These are phyloP conservation scores for Sequoiadendron giganteum DNA, from an alignment of 75 land plant genomes.

Conservation along the genomic window DNA sequence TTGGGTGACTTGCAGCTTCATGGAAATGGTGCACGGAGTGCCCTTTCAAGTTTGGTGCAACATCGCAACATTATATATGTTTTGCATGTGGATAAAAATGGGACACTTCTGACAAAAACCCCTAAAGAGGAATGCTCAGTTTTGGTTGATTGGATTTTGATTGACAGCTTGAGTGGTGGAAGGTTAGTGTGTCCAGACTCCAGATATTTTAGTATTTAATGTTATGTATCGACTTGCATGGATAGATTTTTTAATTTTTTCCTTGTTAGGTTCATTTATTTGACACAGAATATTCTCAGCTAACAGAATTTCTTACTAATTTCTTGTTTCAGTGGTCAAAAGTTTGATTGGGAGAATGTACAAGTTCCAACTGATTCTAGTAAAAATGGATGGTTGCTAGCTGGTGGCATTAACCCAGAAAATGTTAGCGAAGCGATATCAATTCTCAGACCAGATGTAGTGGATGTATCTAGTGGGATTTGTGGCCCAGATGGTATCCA, in stretches of 20 bases:
- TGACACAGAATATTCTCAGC: not conserved
- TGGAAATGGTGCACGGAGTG: conserved; percentile 71
- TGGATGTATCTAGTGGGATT: conserved; percentile 98
- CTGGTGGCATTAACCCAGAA: conserved; percentile 86
- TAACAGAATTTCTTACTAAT: not conserved
- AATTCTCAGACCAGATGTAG: conserved; percentile 70
- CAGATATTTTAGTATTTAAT: not conserved
- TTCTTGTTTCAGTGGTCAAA: conserved; percentile 69
- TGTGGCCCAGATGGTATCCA: conserved; percentile 74
- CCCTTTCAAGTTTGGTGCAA: conserved; percentile 39
- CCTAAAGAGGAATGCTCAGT: conserved; percentile 38
- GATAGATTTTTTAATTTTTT: not conserved
- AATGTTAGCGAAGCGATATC: conserved; percentile 71
- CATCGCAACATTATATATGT: conserved; percentile 74
- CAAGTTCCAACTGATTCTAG: conserved; percentile 47
- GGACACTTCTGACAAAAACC: conserved; percentile 41
- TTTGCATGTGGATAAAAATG: conserved; percentile 78
- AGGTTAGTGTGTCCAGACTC: conserved; percentile 47
- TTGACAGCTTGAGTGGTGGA: conserved; percentile 89
- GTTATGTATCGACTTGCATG: not conserved
- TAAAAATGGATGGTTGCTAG: conserved; percentile 87
- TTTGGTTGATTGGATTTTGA: conserved; percentile 81
- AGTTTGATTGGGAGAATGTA: conserved; percentile 82
- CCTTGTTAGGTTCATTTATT: not conserved
- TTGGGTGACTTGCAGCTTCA: conserved; percentile 66